These are phyloP conservation scores for Vigna unguiculata DNA, from an alignment of 306 rosid genomes.

Conservation along the genomic window DNA sequence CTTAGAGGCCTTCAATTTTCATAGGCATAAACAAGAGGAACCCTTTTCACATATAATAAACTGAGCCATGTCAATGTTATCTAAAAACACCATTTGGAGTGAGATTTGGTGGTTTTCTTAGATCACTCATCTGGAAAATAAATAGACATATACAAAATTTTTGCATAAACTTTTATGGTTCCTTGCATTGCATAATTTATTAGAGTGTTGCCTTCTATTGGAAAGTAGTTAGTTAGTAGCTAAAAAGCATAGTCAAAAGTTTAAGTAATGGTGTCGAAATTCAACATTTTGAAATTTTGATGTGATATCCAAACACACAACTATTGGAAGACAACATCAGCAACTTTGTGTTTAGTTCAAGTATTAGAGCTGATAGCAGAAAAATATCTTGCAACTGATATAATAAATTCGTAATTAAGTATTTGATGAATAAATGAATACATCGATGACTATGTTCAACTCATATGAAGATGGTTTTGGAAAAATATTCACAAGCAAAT, in stretches of 20 bases:
- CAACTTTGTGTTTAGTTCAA: too few relatives aligned
- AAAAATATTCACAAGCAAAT: too few relatives aligned
- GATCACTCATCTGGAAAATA: not conserved
- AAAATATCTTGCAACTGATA: too few relatives aligned
- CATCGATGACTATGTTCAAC: too few relatives aligned
- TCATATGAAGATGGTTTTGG: too few relatives aligned
- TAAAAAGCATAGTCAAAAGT: not conserved
- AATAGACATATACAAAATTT: not conserved
- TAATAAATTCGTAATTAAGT: too few relatives aligned
- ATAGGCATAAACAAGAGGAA: constrained; percentile 13
- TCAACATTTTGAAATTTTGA: too few relatives aligned
- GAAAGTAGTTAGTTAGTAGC: constrained; percentile 24
- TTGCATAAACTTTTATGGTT: constrained; percentile 9
- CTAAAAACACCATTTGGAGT: not conserved
- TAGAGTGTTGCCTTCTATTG: not conserved
- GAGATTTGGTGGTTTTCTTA: not conserved
- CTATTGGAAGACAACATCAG: too few relatives aligned
- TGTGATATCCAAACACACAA: too few relatives aligned
- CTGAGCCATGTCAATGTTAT: not conserved
- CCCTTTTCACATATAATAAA: not conserved
- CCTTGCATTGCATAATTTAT: constrained; percentile 33
- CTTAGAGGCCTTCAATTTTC: constrained; percentile 12
- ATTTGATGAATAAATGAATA: too few relatives aligned
- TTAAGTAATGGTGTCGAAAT: not conserved
- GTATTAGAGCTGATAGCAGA: too few relatives aligned